These are phyloP conservation scores for Cinnamomum chago DNA, from an alignment of 164 flowering plant genomes.

Conservation along the genomic window DNA sequence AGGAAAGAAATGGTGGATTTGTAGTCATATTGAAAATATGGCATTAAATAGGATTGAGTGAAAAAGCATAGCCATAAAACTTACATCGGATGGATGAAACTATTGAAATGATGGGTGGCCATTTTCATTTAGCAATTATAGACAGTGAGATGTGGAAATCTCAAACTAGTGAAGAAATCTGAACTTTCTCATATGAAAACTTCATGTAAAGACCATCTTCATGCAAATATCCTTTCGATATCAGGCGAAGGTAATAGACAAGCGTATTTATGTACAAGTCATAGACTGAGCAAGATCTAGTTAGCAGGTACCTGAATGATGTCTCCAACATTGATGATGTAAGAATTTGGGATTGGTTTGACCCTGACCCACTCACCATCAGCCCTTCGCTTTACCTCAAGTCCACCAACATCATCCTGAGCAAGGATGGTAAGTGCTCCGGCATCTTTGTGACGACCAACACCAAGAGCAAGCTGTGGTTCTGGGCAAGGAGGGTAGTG, in stretches of 20 bases:
- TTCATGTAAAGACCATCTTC: too few species aligned
- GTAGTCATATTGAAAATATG: not conserved
- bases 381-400: constrained; percentile 39
- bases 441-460: constrained; percentile 37
- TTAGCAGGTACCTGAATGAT: constrained; percentile 36
- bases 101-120: too few species aligned
- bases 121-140: too few species aligned
- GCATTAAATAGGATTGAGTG: not conserved
- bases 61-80: too few species aligned
- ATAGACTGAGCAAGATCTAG: not conserved
- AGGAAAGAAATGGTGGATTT: not conserved
- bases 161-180: too few species aligned
- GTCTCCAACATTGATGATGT: constrained; percentile 55
- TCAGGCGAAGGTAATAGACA: too few species aligned
- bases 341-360: constrained; percentile 44
- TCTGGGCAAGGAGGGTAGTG: constrained; percentile 42
- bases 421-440: constrained; percentile 33
- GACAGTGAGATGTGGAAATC: too few species aligned
- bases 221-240: too few species aligned
- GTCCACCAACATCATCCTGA: constrained; percentile 37
- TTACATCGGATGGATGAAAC: too few species aligned
- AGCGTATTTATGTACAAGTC: too few species aligned
- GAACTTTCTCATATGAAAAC: too few species aligned
- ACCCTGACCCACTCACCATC: constrained; percentile 50
- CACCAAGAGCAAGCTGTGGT: constrained; percentile 36